Conservation (phyloP, 768 basidiomycete genomes). For the Pulveroboletus sp. region DNA sequence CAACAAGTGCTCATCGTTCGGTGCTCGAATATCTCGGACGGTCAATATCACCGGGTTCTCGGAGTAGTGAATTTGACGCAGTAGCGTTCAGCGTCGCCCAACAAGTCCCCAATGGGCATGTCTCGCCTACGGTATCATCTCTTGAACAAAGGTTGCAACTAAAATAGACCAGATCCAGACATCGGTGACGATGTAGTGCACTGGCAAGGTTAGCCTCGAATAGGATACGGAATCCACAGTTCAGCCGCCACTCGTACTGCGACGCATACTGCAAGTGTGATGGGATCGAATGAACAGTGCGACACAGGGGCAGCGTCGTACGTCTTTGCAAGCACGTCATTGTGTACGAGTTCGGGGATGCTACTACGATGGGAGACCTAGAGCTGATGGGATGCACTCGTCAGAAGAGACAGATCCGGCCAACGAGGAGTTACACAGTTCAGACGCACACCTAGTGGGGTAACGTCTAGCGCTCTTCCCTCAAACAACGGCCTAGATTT, state of each 20-base stretch:
- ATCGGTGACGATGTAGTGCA: background rate
- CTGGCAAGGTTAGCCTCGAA: background rate
- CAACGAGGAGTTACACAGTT: background rate
- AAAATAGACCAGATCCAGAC: background rate
- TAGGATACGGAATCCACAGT: slow-evolving; percentile 40
- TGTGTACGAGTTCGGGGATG: slow-evolving; percentile 54
- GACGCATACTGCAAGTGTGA: slow-evolving; percentile 63
- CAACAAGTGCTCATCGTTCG: too few relatives aligned
- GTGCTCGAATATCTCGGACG: too few relatives aligned
- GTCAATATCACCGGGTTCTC: too few relatives aligned
- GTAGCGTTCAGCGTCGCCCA: background rate
- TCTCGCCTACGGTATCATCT: slow-evolving; percentile 57
- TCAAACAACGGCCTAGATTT: slow-evolving; percentile 67
- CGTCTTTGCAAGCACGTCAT: slow-evolving; percentile 55
- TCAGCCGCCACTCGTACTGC: slow-evolving; percentile 58
- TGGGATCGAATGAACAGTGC: slow-evolving; percentile 68
- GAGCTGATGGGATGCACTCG: background rate
- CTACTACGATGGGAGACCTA: slow-evolving; percentile 58
- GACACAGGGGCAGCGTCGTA: slow-evolving; percentile 72
- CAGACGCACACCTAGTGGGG: slow-evolving; percentile 57
- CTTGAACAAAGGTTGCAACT: slow-evolving; percentile 50
- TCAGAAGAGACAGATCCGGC: background rate
- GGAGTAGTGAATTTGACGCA: slow-evolving; percentile 43
- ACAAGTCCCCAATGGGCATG: background rate
- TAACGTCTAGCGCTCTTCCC: slow-evolving; percentile 58